Percentiles rank a stretch among this genome's conserved stretches.
Conservation (phyloP, 495 filamentous ascomycete genomes). For the Astrocystis sublimbata region DNA sequence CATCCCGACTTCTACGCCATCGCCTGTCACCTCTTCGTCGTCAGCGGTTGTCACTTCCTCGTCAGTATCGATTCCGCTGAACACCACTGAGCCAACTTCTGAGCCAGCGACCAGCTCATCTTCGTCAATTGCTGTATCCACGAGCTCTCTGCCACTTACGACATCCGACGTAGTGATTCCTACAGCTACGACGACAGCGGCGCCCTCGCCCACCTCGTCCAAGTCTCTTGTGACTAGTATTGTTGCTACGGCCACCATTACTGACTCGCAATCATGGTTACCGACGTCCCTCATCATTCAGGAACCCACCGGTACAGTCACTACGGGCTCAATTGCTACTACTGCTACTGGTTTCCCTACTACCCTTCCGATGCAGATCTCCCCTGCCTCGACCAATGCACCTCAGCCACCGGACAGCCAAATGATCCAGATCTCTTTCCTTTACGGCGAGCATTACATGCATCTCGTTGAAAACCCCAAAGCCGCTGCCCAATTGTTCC, state of each 20-base stretch:
- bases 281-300: slow-evolving; percentile 47
- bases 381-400: slow-evolving; percentile 48
- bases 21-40: slow-evolving; percentile 20
- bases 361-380: slow-evolving; percentile 71
- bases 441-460: slow-evolving; percentile 72
- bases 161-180: slow-evolving; percentile 7
- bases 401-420: slow-evolving; percentile 58
- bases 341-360: slow-evolving; percentile 56
- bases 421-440: slow-evolving; percentile 84
- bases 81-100: slow-evolving; percentile 25
- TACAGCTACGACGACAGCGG: slow-evolving; percentile 6
- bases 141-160: background rate
- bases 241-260: slow-evolving; percentile 39
- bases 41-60: no score
- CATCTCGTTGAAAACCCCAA: slow-evolving; percentile 71
- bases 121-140: slow-evolving; percentile 5
- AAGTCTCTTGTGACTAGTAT: slow-evolving; percentile 38
- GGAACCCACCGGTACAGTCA: slow-evolving; percentile 35
- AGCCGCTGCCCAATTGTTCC: slow-evolving; percentile 85
- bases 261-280: slow-evolving; percentile 43
- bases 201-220: slow-evolving; percentile 20
- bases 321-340: slow-evolving; percentile 22
- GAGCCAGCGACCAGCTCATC: background rate
- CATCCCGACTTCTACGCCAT: slow-evolving; percentile 14
- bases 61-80: slow-evolving; percentile 23